phyloP scores from a whole-genome alignment of 2,329 filamentous ascomycete genomes.

The Fusarium bactridioides region DNA sequence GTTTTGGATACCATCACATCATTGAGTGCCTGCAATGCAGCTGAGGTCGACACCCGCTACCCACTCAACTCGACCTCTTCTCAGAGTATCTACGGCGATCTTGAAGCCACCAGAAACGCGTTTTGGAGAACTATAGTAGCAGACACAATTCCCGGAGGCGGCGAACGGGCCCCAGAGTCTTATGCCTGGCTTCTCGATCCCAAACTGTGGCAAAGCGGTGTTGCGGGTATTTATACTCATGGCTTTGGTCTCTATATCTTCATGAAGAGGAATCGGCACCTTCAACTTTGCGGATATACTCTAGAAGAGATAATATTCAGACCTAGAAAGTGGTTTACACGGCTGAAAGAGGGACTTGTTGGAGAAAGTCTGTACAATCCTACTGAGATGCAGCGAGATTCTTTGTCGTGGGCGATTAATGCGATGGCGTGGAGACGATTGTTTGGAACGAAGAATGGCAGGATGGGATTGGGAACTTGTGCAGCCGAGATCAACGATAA shows the following conservation, averaged over 20 bases:
- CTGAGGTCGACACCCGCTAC: neutral
- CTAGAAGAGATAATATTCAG: neutral
- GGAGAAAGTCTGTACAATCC: neutral
- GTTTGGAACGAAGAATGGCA: neutral
- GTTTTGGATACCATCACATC: neutral
- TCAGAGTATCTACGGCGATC: neutral
- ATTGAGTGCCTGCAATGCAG: neutral
- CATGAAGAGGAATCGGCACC: neutral
- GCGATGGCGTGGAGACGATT: neutral
- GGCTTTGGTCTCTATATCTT: neutral
- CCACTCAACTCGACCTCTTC: neutral
- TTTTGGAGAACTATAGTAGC: conserved; percentile 2
- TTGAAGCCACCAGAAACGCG: neutral
- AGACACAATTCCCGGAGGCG: neutral
- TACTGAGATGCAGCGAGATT: neutral
- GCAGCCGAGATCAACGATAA: neutral
- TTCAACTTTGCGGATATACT: neutral
- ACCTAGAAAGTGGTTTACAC: neutral
- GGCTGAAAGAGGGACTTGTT: neutral
- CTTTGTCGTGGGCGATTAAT: conserved; percentile 1
- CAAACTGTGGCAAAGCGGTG: neutral
- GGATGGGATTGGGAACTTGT: neutral
- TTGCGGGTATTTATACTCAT: neutral
- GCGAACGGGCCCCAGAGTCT: neutral
- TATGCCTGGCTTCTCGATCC: neutral